Evolutionary conservation across 192 early-diverging fungal genomes (phyloP).

Genomic region (Powellomyces hirtus): DNA sequence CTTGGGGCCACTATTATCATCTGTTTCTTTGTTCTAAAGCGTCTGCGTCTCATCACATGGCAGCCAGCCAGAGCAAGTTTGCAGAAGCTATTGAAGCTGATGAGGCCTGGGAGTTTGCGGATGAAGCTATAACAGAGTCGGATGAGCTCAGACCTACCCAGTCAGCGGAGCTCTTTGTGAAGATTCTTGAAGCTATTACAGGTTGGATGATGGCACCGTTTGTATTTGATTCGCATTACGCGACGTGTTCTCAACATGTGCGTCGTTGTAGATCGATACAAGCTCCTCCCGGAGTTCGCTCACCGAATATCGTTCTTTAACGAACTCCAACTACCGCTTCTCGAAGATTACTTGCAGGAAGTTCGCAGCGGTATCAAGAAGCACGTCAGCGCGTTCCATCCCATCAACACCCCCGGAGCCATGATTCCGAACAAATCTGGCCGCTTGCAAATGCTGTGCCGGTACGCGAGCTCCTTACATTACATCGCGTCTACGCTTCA

Average conservation of each 20-base stretch:
- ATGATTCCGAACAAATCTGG: not conserved
- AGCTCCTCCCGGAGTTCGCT: constrained; percentile 20
- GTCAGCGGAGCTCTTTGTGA: constrained; percentile 26
- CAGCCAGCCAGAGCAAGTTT: constrained; percentile 23
- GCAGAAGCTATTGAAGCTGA: constrained; percentile 18
- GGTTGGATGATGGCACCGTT: constrained; percentile 5
- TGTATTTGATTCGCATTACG: not conserved
- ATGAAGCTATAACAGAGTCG: constrained; percentile 8
- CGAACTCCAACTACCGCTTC: constrained; percentile 29
- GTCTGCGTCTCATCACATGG: too few species aligned
- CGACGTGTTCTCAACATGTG: not conserved
- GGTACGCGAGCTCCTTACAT: constrained; percentile 25
- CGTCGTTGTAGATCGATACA: constrained; percentile 27
- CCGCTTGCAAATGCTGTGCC: constrained; percentile 9
- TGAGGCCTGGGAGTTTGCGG: constrained; percentile 27
- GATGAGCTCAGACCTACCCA: constrained; percentile 24
- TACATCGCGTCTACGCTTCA: constrained; percentile 11
- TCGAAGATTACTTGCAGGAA: constrained; percentile 32
- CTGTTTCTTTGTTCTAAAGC: too few species aligned
- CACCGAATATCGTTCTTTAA: constrained; percentile 27
- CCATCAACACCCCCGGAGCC: constrained; percentile 12
- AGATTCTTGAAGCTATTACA: constrained; percentile 28
- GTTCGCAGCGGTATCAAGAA: constrained; percentile 14
- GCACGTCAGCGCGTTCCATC: constrained; percentile 21
- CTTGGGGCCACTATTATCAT: too few species aligned